Evolutionary conservation across 495 filamentous ascomycete species (phyloP).

Genomic region (Aspergillus hancockii): DNA sequence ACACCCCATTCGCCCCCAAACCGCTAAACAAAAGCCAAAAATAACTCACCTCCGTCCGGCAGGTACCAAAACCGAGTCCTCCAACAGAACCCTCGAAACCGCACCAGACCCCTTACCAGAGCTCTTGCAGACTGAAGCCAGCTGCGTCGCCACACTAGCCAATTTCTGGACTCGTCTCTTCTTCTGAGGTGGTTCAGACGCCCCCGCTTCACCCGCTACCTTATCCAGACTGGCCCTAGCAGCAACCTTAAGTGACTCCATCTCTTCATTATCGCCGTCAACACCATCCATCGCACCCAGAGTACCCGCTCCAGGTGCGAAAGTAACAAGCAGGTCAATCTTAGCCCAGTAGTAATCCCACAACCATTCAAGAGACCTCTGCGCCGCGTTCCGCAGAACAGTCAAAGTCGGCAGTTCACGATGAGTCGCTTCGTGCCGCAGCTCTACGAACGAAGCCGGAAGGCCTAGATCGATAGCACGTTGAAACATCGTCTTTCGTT

Average conservation of each 20-base stretch:
- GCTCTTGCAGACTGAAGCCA: slow-evolving; percentile 32
- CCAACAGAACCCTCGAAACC: slow-evolving; percentile 32
- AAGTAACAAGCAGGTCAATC: slow-evolving; percentile 17
- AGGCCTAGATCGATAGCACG: slow-evolving; percentile 74
- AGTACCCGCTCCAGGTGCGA: background rate
- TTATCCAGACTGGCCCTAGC: slow-evolving; percentile 24
- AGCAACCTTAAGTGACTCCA: slow-evolving; percentile 19
- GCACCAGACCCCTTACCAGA: slow-evolving; percentile 19
- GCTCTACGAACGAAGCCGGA: slow-evolving; percentile 82
- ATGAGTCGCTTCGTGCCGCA: slow-evolving; percentile 88
- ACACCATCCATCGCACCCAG: background rate
- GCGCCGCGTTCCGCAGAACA: slow-evolving; percentile 64
- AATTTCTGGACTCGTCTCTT: slow-evolving; percentile 35
- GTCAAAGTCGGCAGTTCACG: slow-evolving; percentile 76
- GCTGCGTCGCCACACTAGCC: slow-evolving; percentile 25
- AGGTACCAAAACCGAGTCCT: slow-evolving; percentile 31
- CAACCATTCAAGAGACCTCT: slow-evolving; percentile 77
- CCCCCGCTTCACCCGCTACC: slow-evolving; percentile 12
- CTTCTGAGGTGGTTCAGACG: slow-evolving; percentile 27
- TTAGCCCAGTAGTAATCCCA: slow-evolving; percentile 82
- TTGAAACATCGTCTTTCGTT: slow-evolving; percentile 76
- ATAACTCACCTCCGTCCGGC: slow-evolving; percentile 34
- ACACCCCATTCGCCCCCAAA: slow-evolving; percentile 2
- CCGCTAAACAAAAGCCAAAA: slow-evolving; percentile 3
- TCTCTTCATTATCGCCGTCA: slow-evolving; percentile 16